Evolutionary conservation across 2,329 filamentous ascomycete genomes (phyloP).

Genomic region (Diaporthe vaccinii): DNA sequence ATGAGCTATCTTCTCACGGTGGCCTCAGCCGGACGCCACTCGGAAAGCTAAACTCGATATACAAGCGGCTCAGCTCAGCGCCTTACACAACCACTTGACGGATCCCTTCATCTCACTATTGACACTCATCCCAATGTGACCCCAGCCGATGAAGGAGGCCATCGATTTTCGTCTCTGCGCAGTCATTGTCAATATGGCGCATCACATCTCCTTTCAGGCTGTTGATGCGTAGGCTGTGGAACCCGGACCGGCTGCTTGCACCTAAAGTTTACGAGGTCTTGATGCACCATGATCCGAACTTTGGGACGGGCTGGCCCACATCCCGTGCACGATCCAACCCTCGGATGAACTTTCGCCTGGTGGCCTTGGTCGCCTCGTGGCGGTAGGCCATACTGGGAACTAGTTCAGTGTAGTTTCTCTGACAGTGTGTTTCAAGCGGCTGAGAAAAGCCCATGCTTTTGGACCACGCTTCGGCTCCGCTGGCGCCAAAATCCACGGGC

Average conservation of each 20-base stretch:
- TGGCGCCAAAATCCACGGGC: conserved; percentile 3
- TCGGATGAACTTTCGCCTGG: conserved; percentile 4
- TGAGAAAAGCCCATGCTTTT: background rate
- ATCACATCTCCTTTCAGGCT: background rate
- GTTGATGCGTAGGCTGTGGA: background rate
- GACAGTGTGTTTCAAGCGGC: conserved; percentile 23
- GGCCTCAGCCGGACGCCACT: conserved; percentile 23
- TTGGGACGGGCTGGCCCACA: conserved; percentile 4
- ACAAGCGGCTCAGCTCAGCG: background rate
- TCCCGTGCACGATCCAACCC: conserved; percentile 21
- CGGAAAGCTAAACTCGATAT: background rate
- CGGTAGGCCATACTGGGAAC: conserved; percentile 9
- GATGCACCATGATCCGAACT: conserved; percentile 23
- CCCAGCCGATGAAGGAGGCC: background rate
- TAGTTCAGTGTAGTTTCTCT: background rate
- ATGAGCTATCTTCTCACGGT: background rate
- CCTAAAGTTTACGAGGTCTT: conserved; percentile 23
- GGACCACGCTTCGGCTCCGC: conserved; percentile 1
- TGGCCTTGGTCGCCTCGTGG: background rate
- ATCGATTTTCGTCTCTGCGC: background rate
- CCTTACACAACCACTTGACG: background rate
- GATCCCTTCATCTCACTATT: conserved; percentile 13
- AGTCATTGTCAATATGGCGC: conserved; percentile 21
- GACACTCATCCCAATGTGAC: background rate
- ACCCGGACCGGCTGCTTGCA: background rate